Evolutionary conservation across 371 early-diverging fungal species (phyloP), one percentile per base, ranked within the genome.

Genomic region (Sporodiniella umbellata): DNA sequence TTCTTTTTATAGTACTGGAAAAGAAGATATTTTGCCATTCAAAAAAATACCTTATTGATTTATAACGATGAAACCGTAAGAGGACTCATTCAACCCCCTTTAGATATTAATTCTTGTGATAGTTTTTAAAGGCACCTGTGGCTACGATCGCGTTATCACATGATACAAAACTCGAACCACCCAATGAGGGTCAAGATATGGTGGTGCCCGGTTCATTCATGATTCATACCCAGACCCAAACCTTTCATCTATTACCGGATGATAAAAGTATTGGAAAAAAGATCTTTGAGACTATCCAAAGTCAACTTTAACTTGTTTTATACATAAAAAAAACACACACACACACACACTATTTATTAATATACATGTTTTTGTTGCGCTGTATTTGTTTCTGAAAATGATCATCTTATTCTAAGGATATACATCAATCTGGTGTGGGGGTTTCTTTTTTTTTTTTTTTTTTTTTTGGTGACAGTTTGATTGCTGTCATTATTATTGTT

Each of bases 1-100:
- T 5, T n/a, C 15, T 31, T 31, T 31, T 31, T 31, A 31, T 51
- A 58, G 58, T 58, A 48, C 25, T 81, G 79, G 81, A 72, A 66
- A 47, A 62, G 81, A 21, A 62, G 79, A 31, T 75, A 68, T 54
- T 81, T 75, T 58, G 63, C 63, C 22, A 60, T 79, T 52, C 55
- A 60, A 3, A 35, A 6, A 35, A 62, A 69, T 17, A 49, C 40
- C 0, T 19, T 78, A 2, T 57, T 58, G 21, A 56, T 78, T 22
- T 81, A 68, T 53, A 56, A 71, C 23, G 80, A 80, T 46, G 75
- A 77, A 39, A 37, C 51, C 33, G 70, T 55, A 61, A 53, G 39
- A 4, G 2, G 0, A 42, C 17, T 17, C 12, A n/a, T 14, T 15
- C 19, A 11, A 30, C 12, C 14, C 11, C 7, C 6, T 8, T 17